These are phyloP conservation scores for Spizellomyces sp. DNA, from an alignment of 192 early-diverging fungal species.

Conservation along the genomic window DNA sequence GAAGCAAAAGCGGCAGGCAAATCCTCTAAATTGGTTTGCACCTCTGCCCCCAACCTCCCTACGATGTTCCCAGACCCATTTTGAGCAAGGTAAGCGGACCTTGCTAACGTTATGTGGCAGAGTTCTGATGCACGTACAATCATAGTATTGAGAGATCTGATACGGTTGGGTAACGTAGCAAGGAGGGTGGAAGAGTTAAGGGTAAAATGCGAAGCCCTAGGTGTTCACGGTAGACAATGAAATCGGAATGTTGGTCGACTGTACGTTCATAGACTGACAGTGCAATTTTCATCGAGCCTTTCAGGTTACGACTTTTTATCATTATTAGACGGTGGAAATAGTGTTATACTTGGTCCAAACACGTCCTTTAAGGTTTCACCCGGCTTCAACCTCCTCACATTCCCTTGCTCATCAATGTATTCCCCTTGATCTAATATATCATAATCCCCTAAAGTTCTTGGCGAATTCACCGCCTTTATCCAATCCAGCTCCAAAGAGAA, in stretches of 20 bases:
- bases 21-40: constrained; percentile 1
- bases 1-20: background rate
- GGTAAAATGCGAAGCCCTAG: too few species aligned
- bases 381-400: constrained; percentile 19
- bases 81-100: background rate
- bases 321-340: constrained; percentile 4
- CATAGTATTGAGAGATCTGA: background rate
- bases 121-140: background rate
- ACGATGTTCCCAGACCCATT: background rate
- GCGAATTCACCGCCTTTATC: constrained; percentile 86
- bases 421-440: constrained; percentile 54
- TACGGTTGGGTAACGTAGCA: background rate
- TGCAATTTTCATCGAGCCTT: too few species aligned
- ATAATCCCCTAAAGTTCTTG: constrained; percentile 72
- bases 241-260: too few species aligned
- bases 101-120: background rate
- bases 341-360: constrained; percentile 11
- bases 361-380: constrained; percentile 24
- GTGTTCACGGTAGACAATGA: too few species aligned
- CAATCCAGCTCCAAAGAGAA: constrained; percentile 89
- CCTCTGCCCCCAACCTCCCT: background rate
- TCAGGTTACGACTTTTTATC: constrained; percentile 5
- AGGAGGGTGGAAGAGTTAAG: too few species aligned
- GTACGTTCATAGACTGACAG: too few species aligned
- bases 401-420: constrained; percentile 32